Evolutionary conservation across 805 yeast species (phyloP).

Genomic region (Saccharomyces mikatae): DNA sequence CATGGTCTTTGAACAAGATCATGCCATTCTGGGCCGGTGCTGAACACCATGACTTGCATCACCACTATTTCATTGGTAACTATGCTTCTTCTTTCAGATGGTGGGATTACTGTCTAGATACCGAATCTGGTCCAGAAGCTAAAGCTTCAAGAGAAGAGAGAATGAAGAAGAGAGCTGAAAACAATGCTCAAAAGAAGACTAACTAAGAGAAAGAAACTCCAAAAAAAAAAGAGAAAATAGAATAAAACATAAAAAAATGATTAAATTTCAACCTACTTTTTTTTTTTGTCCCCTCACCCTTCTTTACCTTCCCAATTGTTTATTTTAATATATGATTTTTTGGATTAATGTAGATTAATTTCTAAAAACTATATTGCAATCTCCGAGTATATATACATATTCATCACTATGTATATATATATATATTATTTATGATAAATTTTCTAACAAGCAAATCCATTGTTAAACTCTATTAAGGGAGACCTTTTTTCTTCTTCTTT

Average conservation of each 20-base stretch:
- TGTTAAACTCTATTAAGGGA: not conserved
- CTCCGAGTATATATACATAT: not conserved
- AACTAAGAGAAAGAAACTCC: not conserved
- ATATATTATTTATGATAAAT: not conserved
- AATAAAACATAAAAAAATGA: not conserved
- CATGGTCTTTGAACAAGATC: constrained; percentile 88
- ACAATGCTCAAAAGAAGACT: constrained; percentile 29
- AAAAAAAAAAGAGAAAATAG: not conserved
- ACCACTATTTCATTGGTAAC: constrained; percentile 90
- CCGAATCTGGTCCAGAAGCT: constrained; percentile 85
- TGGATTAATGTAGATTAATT: not conserved
- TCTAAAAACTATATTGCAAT: not conserved
- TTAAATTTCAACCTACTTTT: not conserved
- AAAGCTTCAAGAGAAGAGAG: constrained; percentile 63
- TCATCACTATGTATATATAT: not conserved
- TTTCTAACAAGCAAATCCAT: not conserved
- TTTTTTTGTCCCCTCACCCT: not conserved
- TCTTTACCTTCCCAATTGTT: not conserved
- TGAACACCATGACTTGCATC: constrained; percentile 96
- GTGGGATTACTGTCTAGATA: constrained; percentile 84
- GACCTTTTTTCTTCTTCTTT: not conserved
- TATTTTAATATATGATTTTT: not conserved
- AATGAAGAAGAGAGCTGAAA: constrained; percentile 50
- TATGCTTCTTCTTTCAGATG: constrained; percentile 92
- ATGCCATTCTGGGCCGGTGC: constrained; percentile 98